Base-by-base conservation (phyloP, 768 basidiomycete genomes). In the Psilocybe azurescens region DNA sequence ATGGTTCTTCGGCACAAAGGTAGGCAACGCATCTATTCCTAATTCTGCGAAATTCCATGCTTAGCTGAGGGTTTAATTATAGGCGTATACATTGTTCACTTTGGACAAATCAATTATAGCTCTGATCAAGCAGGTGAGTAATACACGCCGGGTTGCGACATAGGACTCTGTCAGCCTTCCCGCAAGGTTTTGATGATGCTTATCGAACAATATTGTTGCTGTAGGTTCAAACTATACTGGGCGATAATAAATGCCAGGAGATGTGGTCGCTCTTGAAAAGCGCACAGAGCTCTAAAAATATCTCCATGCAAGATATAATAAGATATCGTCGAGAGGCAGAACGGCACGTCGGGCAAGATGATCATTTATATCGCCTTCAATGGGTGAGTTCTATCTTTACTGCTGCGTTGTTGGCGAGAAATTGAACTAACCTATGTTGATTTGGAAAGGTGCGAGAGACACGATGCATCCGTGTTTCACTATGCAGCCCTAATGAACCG, bases 21-120 rank as follows among this genome's bases (percentile, higher is more conserved):
- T 91, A 74, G 64, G 81, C 63, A 41, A 24, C 60, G 61, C 41
- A 59, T 53, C 49, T 53, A 32, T 53, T 53, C 50, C 33, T 54
- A 49, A 32, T 53, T 52, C 50, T 53, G 60, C 58, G 66, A 59
- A 56, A 57, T 46, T 39, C 64, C 58, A 59, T 63, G 55, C 58
- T 59, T 62, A 64, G 20, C 41, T 61, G 44, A 20, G 41, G 49
- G 13, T 38, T 24, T 53, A 51, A 41, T 74, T 81, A 65, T 79
- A 96, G 89, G 95, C 94, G 3, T 98, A 94, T 77, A 84, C 89
- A 57, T 77, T 97, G 66, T 99, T 97, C 75, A 98, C 97, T 1
- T 73, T 99, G 69, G 97, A 99, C 81, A 95, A 96, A 75, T 78
- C 97, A 50, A 88, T 99, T 59, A 89, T 86, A 11, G 89, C 89